Evolutionary conservation across 129 eudicot species (phyloP), one percentile per base, ranked within the genome.

Genomic region (Dittrichia graveolens): DNA sequence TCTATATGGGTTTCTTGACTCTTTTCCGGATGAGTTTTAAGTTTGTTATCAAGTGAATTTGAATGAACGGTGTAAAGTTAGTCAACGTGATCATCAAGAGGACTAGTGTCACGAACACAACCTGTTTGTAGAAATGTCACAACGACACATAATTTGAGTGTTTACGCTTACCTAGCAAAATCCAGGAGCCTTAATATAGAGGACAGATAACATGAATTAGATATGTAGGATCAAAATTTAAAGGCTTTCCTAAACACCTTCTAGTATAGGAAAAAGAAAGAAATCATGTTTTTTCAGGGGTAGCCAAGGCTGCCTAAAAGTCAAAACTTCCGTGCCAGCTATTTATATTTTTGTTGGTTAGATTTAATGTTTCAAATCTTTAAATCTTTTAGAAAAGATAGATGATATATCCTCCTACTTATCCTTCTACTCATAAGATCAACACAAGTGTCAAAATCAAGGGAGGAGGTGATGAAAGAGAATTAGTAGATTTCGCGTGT

Each of bases 71-170:
- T 16, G 6, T 9, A 41, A 9, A 24, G 31, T 24, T 24, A 63
- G 4, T 8, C 52, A 64, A 15, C 37, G 41, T 43, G 6, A 43
- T 58, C 38, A 58, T 5, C 45, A 0, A 40, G 4, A 9, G 12
- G 37, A 63, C 15, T 6, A 63, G 6, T 50, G 62, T 75, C 11
- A 65, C 45, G 80, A 39, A 67, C 53, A 57, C 68, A 45, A 77
- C 16, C 50, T 77, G 76, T 61, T 69, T 76, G 80, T 56, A 6
- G 68, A 76, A 56, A 76, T 76, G 75, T 19, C 7, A 3, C 34
- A 75, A 12, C 5, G 19, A 47, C 18, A 4, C 3, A 60, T 5
- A 12, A 31, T 2, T 14, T 19, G 61, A 7, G 15, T 4, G 5
- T 39, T 42, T 63, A 8, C 15, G 7, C 52, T 63, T 63, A 14